phyloP scores from a whole-genome alignment of 2,329 filamentous ascomycete species.

The Catunica adiposa region DNA sequence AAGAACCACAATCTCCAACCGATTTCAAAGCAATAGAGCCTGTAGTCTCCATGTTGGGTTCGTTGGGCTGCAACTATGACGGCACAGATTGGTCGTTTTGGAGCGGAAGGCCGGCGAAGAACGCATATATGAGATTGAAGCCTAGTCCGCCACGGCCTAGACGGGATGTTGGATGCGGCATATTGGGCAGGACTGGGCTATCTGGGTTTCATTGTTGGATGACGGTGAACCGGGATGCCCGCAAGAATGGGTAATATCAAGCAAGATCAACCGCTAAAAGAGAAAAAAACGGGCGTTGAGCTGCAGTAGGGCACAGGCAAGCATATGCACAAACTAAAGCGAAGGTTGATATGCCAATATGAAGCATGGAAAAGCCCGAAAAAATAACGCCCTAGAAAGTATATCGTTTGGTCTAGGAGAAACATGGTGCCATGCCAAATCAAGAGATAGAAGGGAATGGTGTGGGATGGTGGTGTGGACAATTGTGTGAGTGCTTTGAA shows the following conservation, averaged over 20 bases:
- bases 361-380: not conserved
- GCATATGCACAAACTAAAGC: not conserved
- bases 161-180: not conserved
- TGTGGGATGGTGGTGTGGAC: not conserved
- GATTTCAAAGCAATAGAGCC: not conserved
- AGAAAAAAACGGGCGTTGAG: not conserved
- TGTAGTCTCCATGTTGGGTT: not conserved
- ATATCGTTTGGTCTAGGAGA: not conserved
- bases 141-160: not conserved
- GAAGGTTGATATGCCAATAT: no score
- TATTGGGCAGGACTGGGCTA: not conserved
- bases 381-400: not conserved
- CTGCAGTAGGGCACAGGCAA: not conserved
- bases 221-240: not conserved
- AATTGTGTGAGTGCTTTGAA: no score
- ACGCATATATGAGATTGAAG: not conserved
- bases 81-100: not conserved
- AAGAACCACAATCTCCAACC: not conserved
- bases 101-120: not conserved
- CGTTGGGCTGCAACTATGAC: not conserved
- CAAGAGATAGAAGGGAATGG: not conserved
- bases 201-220: not conserved
- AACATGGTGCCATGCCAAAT: not conserved
- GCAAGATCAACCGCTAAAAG: not conserved
- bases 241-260: not conserved